Evolutionary conservation across 768 basidiomycete species (phyloP).

Genomic region (Austroboletus eburneus): DNA sequence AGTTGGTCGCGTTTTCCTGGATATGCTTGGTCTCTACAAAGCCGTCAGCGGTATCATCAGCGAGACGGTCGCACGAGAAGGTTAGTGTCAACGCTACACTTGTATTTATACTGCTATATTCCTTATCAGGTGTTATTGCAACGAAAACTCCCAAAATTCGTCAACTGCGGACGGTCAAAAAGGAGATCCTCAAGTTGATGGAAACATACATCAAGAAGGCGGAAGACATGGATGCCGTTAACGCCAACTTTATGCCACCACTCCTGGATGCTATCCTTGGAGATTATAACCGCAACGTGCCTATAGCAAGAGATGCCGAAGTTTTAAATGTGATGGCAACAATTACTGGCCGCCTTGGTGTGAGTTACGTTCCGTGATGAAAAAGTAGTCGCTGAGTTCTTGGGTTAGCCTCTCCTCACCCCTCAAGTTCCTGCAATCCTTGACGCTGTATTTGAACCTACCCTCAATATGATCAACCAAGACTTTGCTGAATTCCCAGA

Average conservation of each 20-base stretch:
- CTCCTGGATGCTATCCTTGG: constrained; percentile 96
- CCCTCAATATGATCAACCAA: constrained; percentile 98
- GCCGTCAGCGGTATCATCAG: constrained; percentile 97
- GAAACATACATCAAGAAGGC: constrained; percentile 98
- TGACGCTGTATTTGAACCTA: constrained; percentile 96
- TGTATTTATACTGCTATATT: constrained; percentile 1
- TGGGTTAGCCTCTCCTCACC: constrained; percentile 67
- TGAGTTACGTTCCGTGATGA: constrained; percentile 38
- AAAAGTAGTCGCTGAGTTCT: constrained; percentile 4
- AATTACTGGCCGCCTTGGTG: constrained; percentile 83
- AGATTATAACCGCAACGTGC: constrained; percentile 93
- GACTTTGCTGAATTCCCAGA: constrained; percentile 99
- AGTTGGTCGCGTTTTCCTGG: constrained; percentile 90
- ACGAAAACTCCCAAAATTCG: constrained; percentile 97
- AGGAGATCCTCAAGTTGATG: constrained; percentile 95
- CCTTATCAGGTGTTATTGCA: constrained; percentile 67
- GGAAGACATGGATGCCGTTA: constrained; percentile 92
- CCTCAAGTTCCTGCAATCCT: constrained; percentile 93
- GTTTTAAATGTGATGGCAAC: constrained; percentile 97
- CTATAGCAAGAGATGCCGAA: constrained; percentile 91
- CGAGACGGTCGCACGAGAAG: constrained; percentile 83
- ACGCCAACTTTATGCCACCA: constrained; percentile 88
- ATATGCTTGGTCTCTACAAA: constrained; percentile 97
- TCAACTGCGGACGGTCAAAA: constrained; percentile 93
- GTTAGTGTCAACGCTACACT: constrained; percentile 36